Evolutionary conservation across 2,329 filamentous ascomycete genomes (phyloP).

Genomic region (Chaetomium olivaceum): DNA sequence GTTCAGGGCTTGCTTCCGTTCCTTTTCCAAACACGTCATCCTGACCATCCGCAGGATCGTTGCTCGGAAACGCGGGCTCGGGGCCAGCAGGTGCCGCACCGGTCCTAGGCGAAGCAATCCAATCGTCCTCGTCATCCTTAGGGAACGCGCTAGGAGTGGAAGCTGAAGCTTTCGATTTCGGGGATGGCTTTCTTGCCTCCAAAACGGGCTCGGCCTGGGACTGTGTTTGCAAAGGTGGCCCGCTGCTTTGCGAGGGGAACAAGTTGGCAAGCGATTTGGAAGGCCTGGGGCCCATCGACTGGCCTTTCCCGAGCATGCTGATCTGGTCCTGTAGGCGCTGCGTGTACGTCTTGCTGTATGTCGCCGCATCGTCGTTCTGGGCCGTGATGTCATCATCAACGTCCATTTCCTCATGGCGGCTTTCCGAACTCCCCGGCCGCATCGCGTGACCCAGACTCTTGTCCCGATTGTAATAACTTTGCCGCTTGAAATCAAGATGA

Average conservation of each 20-base stretch:
- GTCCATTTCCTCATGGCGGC: conserved; percentile 57
- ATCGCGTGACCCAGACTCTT: conserved; percentile 63
- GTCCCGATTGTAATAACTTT: conserved; percentile 73
- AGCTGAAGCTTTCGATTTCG: conserved; percentile 36
- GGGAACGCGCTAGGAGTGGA: conserved; percentile 62
- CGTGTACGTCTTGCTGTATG: conserved; percentile 87
- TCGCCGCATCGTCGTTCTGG: conserved; percentile 50
- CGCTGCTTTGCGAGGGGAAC: conserved; percentile 38
- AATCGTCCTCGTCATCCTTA: conserved; percentile 61
- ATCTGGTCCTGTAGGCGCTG: conserved; percentile 92
- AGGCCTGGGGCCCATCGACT: conserved; percentile 48
- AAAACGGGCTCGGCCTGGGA: conserved; percentile 23
- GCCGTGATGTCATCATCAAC: conserved; percentile 45
- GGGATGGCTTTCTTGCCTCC: conserved; percentile 35
- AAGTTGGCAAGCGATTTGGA: conserved; percentile 51
- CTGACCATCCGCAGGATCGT: conserved; percentile 61
- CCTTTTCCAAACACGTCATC: conserved; percentile 55
- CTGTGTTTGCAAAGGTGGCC: conserved; percentile 35
- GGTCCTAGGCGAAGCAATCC: conserved; percentile 57
- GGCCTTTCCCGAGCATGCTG: conserved; percentile 65
- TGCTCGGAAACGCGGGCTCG: conserved; percentile 54
- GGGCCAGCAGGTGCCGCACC: conserved; percentile 41
- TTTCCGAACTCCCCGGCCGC: conserved; percentile 23
- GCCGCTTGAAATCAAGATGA: conserved; percentile 71
- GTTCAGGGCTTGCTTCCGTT: conserved; percentile 50